Conservation (phyloP, 257 asterid genomes). For the Gardenia jasminoides region DNA sequence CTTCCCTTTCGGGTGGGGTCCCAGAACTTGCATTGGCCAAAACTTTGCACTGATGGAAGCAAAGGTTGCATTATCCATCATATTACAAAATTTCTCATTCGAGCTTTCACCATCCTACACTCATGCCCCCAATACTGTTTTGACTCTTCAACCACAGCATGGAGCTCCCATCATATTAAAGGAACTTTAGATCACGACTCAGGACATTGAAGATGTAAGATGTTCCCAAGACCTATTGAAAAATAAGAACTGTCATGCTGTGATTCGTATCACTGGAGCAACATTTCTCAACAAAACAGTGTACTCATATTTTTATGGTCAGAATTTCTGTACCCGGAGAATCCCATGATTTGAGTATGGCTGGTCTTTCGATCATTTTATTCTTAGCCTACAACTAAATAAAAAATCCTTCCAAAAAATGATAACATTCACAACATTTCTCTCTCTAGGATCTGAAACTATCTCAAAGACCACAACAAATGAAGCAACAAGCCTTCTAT, state of each 20-base stretch:
- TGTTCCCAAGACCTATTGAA: neutral
- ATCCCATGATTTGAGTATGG: neutral
- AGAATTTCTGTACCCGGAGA: neutral
- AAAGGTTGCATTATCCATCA: slow-evolving; percentile 41
- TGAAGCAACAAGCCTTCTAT: too few relatives aligned
- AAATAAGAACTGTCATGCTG: neutral
- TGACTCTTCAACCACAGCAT: slow-evolving; percentile 60
- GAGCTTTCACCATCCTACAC: slow-evolving; percentile 49
- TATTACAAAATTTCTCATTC: slow-evolving; percentile 42
- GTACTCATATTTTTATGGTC: neutral
- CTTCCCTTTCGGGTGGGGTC: slow-evolving; percentile 65
- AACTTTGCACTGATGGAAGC: slow-evolving; percentile 50
- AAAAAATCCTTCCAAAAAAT: too few relatives aligned
- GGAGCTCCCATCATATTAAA: slow-evolving; percentile 44
- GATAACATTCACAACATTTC: too few relatives aligned
- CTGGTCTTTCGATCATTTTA: too few relatives aligned
- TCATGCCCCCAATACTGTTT: slow-evolving; percentile 51
- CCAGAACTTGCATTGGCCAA: slow-evolving; percentile 55
- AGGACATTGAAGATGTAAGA: neutral
- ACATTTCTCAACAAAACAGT: neutral
- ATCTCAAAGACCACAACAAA: too few relatives aligned
- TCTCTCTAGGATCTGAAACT: too few relatives aligned
- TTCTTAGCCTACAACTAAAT: too few relatives aligned
- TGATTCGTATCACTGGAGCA: neutral
- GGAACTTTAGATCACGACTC: slow-evolving; percentile 10